phyloP scores from a whole-genome alignment of 106 monocot genomes.

The Iris macrosiphon region DNA sequence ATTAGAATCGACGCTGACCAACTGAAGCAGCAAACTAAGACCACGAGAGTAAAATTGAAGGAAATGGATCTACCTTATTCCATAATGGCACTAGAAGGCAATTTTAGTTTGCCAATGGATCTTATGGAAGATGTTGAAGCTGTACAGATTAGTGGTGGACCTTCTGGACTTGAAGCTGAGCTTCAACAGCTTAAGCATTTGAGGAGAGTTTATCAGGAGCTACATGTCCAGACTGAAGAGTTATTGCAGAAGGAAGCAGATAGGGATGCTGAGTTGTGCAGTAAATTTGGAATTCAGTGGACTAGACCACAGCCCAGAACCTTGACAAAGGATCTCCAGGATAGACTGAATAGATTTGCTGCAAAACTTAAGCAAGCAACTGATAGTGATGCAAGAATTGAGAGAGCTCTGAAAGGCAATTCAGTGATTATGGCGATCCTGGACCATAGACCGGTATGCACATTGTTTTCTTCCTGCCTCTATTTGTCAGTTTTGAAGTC shows the following conservation, averaged over 20 bases:
- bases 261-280: conserved; percentile 69
- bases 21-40: conserved; percentile 60
- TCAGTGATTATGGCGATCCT: conserved; percentile 63
- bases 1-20: conserved; percentile 58
- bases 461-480: background rate
- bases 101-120: conserved; percentile 49
- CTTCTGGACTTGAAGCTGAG: conserved; percentile 48
- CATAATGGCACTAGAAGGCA: conserved; percentile 55
- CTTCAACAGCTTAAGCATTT: conserved; percentile 64
- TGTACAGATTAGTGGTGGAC: conserved; percentile 68
- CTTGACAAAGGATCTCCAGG: conserved; percentile 74
- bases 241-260: conserved; percentile 77
- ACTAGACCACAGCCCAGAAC: conserved; percentile 76
- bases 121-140: conserved; percentile 64
- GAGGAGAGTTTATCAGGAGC: conserved; percentile 63
- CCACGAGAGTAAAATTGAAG: conserved; percentile 57
- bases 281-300: conserved; percentile 77
- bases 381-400: conserved; percentile 86
- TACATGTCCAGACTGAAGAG: conserved; percentile 68
- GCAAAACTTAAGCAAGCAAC: conserved; percentile 78
- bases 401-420: conserved; percentile 65
- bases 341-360: conserved; percentile 82
- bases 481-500: background rate
- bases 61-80: conserved; percentile 78
- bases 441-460: conserved; percentile 60